Evolutionary conservation across 495 filamentous ascomycete genomes (phyloP).

Genomic region (Aspergillus taichungensis): DNA sequence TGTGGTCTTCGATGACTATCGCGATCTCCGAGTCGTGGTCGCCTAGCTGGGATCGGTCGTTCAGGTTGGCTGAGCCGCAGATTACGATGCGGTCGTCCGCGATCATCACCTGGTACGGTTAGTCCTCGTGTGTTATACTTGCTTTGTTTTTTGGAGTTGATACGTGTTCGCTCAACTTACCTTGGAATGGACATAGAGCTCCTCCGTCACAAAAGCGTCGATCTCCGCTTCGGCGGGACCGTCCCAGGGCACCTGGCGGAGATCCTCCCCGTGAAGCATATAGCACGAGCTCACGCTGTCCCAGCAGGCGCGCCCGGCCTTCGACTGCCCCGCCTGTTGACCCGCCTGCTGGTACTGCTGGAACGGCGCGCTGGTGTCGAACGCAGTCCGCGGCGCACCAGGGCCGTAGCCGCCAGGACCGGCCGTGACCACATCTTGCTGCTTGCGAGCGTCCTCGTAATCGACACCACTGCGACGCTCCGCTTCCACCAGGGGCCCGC

Average conservation of each 20-base stretch:
- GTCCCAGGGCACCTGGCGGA: conserved; percentile 73
- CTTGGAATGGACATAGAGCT: conserved; percentile 92
- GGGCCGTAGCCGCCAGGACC: conserved; percentile 33
- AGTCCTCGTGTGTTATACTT: too few relatives aligned
- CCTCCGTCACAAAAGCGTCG: conserved; percentile 82
- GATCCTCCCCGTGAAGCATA: conserved; percentile 72
- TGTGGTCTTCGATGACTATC: conserved; percentile 71
- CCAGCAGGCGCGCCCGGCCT: conserved; percentile 45
- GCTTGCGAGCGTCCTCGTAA: conserved; percentile 61
- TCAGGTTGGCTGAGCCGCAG: conserved; percentile 87
- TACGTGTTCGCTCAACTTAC: conserved; percentile 19
- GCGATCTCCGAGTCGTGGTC: conserved; percentile 79
- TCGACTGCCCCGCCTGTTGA: conserved; percentile 22
- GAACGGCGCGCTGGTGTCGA: conserved; percentile 37
- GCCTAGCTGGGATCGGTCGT: conserved; percentile 89
- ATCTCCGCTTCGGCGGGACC: conserved; percentile 62
- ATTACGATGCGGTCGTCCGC: conserved; percentile 86
- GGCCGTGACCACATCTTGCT: conserved; percentile 48
- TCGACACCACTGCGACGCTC: conserved; percentile 61
- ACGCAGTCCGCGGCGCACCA: conserved; percentile 24
- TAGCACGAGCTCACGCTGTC: conserved; percentile 74
- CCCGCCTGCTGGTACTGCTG: conserved; percentile 64
- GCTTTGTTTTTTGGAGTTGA: too few relatives aligned
- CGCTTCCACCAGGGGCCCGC: conserved; percentile 50
- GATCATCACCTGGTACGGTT: conserved; percentile 57